Conservation (phyloP, 2,329 filamentous ascomycete genomes). For the Mycosphaerella arachidis region DNA sequence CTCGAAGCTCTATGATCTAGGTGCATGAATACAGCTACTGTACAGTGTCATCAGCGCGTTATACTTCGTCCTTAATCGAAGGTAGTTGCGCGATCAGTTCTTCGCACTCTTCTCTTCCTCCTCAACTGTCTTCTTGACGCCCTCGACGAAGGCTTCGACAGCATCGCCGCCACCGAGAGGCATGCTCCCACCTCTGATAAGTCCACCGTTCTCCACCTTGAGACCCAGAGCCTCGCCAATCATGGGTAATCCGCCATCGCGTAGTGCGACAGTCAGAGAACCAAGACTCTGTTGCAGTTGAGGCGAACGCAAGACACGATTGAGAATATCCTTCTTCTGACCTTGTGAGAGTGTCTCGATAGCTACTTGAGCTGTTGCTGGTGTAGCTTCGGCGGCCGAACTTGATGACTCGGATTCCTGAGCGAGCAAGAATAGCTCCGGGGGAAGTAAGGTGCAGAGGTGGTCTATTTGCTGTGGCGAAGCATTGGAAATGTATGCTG, state of each 20-base stretch:
- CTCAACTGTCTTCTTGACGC: conserved; percentile 74
- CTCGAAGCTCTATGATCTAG: background rate
- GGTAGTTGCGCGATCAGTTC: background rate
- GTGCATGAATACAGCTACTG: background rate
- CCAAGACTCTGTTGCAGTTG: conserved; percentile 85
- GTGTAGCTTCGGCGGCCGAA: conserved; percentile 56
- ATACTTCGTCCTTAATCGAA: background rate
- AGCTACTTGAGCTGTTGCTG: conserved; percentile 64
- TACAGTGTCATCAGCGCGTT: background rate
- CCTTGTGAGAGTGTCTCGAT: conserved; percentile 66
- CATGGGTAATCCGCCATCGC: conserved; percentile 85
- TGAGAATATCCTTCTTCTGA: conserved; percentile 76
- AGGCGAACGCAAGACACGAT: conserved; percentile 78
- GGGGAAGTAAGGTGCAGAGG: conserved; percentile 73
- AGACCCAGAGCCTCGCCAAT: conserved; percentile 82
- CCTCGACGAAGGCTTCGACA: conserved; percentile 85
- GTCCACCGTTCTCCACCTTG: conserved; percentile 77
- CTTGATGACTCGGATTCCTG: conserved; percentile 57
- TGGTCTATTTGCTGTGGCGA: conserved; percentile 63
- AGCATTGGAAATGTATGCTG: conserved; percentile 69
- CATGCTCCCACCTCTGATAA: conserved; percentile 70
- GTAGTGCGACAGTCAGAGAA: conserved; percentile 79
- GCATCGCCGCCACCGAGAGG: conserved; percentile 84
- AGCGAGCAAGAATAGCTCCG: conserved; percentile 70
- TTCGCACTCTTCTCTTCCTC: conserved; percentile 41